Evolutionary conservation across 2,329 filamentous ascomycete genomes (phyloP).

Genomic region (Claviceps sp.): DNA sequence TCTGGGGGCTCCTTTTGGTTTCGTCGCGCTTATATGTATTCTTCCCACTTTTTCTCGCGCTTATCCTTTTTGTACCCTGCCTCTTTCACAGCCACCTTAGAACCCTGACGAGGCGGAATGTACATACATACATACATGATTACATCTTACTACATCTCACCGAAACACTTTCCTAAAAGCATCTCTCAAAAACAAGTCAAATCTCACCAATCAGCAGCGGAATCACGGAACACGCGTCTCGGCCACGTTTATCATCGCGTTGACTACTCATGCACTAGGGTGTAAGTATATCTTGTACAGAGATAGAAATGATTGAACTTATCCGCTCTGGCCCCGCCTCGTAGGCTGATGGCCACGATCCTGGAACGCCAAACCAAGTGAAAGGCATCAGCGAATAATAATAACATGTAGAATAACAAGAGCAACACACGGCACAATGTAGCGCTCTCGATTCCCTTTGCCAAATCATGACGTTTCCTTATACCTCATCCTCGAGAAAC

Average conservation of each 20-base stretch:
- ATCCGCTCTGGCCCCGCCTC: not conserved
- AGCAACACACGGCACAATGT: not conserved
- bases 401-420: not conserved
- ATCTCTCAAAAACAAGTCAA: not conserved
- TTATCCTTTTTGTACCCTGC: not conserved
- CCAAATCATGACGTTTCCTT: not conserved
- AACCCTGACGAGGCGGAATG: not conserved
- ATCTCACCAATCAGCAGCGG: not conserved
- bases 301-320: not conserved
- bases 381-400: not conserved
- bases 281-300: not conserved
- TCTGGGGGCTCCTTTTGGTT: not conserved
- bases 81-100: no score
- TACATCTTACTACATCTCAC: not conserved
- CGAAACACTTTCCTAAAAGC: not conserved
- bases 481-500: constrained; percentile 89
- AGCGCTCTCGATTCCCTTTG: not conserved
- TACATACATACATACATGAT: not conserved
- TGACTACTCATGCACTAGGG: not conserved
- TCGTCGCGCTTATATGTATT: not conserved
- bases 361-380: constrained; percentile 1
- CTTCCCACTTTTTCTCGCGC: not conserved
- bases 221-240: not conserved
- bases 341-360: not conserved
- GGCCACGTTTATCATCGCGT: not conserved